phyloP scores from a whole-genome alignment of 768 basidiomycete species.

The Daedaleopsis nitida region DNA sequence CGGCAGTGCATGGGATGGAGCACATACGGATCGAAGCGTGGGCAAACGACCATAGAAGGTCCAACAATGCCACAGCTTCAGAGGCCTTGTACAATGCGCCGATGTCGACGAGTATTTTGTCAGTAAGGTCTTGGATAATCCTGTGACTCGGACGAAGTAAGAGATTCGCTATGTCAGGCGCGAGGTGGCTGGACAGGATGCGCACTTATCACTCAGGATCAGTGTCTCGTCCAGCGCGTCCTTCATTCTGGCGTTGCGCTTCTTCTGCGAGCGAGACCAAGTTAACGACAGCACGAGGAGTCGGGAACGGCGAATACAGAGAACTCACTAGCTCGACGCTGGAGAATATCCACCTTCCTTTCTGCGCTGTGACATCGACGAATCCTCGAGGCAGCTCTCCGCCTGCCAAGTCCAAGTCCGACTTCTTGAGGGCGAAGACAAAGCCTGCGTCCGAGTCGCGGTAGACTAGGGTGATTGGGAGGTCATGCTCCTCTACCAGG shows the following conservation, averaged over 20 bases:
- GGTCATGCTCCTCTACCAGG: constrained; percentile 60
- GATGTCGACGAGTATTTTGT: constrained; percentile 67
- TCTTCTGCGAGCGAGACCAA: constrained; percentile 55
- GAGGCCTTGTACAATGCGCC: constrained; percentile 88
- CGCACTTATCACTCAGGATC: constrained; percentile 79
- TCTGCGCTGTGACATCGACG: constrained; percentile 65
- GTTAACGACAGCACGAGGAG: neutral
- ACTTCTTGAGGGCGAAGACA: constrained; percentile 69
- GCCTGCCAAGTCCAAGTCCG: constrained; percentile 45
- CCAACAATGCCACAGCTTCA: constrained; percentile 89
- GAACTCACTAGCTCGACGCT: constrained; percentile 75
- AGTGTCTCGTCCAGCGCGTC: constrained; percentile 91
- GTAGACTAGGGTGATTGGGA: constrained; percentile 69
- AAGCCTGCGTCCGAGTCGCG: constrained; percentile 65
- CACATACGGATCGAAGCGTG: constrained; percentile 76
- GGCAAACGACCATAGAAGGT: constrained; percentile 90
- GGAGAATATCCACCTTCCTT: constrained; percentile 74
- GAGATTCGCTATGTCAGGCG: neutral
- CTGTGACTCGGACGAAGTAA: constrained; percentile 36
- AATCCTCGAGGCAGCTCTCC: constrained; percentile 68
- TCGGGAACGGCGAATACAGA: too few relatives aligned
- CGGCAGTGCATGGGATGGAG: neutral
- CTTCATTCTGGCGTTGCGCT: constrained; percentile 86
- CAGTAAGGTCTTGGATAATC: constrained; percentile 78
- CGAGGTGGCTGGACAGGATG: neutral